Conservation (phyloP, 192 early-diverging fungal species). For the Gonapodya prolifera region DNA sequence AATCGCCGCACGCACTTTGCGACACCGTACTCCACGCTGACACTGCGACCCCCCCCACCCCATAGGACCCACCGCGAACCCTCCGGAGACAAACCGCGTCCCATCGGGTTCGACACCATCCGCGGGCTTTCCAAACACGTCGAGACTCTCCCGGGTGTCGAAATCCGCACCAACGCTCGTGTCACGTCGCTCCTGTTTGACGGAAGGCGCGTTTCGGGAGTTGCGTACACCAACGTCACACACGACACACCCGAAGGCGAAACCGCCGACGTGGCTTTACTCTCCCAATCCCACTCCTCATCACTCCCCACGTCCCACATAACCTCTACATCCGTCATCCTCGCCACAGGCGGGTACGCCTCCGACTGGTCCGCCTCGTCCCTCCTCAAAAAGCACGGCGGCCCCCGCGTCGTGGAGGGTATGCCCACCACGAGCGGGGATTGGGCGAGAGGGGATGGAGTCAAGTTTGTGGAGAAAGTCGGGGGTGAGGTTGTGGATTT, state of each 20-base stretch:
- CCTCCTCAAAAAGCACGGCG: background rate
- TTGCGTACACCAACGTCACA: background rate
- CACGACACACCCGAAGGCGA: background rate
- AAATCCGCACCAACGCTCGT: background rate
- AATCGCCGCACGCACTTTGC: background rate
- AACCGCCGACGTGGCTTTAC: background rate
- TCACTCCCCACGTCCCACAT: background rate
- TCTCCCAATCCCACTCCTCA: no score
- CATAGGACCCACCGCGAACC: background rate
- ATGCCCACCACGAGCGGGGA: background rate
- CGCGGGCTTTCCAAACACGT: background rate
- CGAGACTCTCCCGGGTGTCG: background rate
- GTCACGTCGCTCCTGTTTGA: background rate
- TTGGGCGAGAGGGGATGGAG: background rate
- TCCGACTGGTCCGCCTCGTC: conserved; percentile 4
- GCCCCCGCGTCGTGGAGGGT: background rate
- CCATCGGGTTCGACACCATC: background rate
- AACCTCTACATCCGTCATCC: background rate
- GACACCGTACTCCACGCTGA: background rate
- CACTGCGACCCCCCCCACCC: background rate
- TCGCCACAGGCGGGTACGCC: conserved; percentile 6
- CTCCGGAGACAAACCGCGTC: background rate
- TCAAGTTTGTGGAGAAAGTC: background rate
- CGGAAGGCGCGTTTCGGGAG: background rate
- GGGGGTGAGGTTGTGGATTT: background rate